Evolutionary conservation across 805 yeast genomes (phyloP), one percentile per base, ranked within the genome.

Genomic region (Clavispora vitiphila): DNA sequence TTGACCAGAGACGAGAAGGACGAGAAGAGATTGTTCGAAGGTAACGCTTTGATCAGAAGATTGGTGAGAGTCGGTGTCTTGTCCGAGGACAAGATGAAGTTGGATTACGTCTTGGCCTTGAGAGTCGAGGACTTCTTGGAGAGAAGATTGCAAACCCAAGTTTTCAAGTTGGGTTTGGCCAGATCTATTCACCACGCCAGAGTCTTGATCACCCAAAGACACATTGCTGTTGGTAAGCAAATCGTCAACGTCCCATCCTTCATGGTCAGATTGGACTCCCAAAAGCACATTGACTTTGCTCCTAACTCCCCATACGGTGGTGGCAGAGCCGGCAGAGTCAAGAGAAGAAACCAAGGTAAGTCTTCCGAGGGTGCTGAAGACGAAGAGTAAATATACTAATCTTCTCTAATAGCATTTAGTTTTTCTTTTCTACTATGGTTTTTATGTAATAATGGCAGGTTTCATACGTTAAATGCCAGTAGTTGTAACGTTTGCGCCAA

Each of bases 1-100:
- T 84, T 93, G 77, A 93, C 99, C 81, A 89, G 96, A 81, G 99
- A 93, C 69, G 99, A 93, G 82, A 93, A 93, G 84, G 99, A 93
- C 78, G 97, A 96, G 84, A 93, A 90, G 88, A 89, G 99, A 81
- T 85, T 93, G 69, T 93, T 93, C 82, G 99, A 93, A 80, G 99
- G 99, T 86, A 93, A 93, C 73, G 99, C 99, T 71, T 88, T 93
- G 73, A 93, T 93, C 78, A 90, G 99, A 84, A 89, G 98, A 83
- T 84, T 93, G 71, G 98, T 93, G 56, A 67, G 99, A 81, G 81
- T 89, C 60, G 99, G 99, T 87, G 96, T 93, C 71, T 83, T 93
- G 71, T 78, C 96, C 58, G 99, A 93, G 80, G 98, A 93, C 82
- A 91, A 86, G 80, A 90, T 90, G 96, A 93, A 93, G 82, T 89